Evolutionary conservation across 768 basidiomycete species (phyloP).

Genomic region (Omphalotus guepiniiformis): DNA sequence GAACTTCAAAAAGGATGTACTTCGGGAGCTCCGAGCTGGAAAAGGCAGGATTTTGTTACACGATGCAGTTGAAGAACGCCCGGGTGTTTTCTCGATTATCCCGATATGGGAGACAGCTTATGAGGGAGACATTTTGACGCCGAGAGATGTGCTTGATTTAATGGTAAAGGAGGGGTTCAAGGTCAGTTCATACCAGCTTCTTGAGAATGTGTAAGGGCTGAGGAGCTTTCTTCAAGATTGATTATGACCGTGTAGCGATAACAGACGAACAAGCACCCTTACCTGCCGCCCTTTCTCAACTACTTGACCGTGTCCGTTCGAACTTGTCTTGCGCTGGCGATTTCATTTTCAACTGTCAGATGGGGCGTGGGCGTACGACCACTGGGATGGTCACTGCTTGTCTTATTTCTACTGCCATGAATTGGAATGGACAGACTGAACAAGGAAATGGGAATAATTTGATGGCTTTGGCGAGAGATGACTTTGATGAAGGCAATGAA

Average conservation of each 20-base stretch:
- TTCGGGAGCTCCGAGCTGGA: slow-evolving; percentile 70
- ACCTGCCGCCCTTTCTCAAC: slow-evolving; percentile 76
- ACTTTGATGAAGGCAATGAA: slow-evolving; percentile 23
- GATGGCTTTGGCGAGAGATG: slow-evolving; percentile 27
- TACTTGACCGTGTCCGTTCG: slow-evolving; percentile 69
- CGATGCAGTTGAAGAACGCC: slow-evolving; percentile 92
- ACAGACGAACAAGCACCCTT: slow-evolving; percentile 97
- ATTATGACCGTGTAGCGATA: slow-evolving; percentile 91
- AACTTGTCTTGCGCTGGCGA: slow-evolving; percentile 60
- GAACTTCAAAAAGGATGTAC: slow-evolving; percentile 81
- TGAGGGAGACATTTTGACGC: slow-evolving; percentile 82
- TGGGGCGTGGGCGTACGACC: slow-evolving; percentile 89
- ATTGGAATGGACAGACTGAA: slow-evolving; percentile 46
- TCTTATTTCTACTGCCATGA: slow-evolving; percentile 71
- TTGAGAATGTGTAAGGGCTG: neutral
- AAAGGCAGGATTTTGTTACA: slow-evolving; percentile 84
- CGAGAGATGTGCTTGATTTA: slow-evolving; percentile 74
- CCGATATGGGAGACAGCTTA: slow-evolving; percentile 91
- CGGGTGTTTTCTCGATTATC: slow-evolving; percentile 85
- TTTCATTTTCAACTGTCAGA: slow-evolving; percentile 95
- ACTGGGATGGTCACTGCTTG: slow-evolving; percentile 94
- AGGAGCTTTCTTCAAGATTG: slow-evolving; percentile 46
- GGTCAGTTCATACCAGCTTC: slow-evolving; percentile 33
- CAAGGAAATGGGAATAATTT: slow-evolving; percentile 18
- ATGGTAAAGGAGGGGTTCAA: slow-evolving; percentile 74